Evolutionary conservation across 495 filamentous ascomycete genomes (phyloP).

Genomic region (Xylaria intraflava): DNA sequence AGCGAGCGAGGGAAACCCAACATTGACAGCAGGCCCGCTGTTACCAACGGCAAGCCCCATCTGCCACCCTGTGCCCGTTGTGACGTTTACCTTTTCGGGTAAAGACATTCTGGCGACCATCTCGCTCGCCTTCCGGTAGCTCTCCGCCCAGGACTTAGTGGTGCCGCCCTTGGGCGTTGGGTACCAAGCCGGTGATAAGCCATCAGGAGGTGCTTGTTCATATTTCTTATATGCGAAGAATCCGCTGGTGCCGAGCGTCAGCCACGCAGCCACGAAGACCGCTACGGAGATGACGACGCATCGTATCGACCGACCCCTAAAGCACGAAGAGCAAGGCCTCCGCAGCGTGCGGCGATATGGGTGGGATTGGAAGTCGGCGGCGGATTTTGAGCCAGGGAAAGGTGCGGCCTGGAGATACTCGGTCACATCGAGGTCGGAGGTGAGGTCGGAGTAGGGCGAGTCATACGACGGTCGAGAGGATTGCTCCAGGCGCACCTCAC

Average conservation of each 20-base stretch:
- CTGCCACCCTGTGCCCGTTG: conserved; percentile 85
- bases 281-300: conserved; percentile 23
- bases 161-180: conserved; percentile 79
- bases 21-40: conserved; percentile 61
- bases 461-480: conserved; percentile 24
- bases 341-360: conserved; percentile 10
- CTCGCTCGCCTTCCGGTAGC: conserved; percentile 72
- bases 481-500: conserved; percentile 11
- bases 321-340: conserved; percentile 17
- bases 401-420: conserved; percentile 33
- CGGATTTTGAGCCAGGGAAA: conserved; percentile 12
- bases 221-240: conserved; percentile 39
- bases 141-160: conserved; percentile 61
- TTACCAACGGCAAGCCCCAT: conserved; percentile 91
- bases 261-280: conserved; percentile 23
- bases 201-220: conserved; percentile 39
- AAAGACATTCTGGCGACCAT: conserved; percentile 80
- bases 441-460: conserved; percentile 27
- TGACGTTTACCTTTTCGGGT: conserved; percentile 89
- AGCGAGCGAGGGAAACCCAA: conserved; percentile 78
- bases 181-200: conserved; percentile 71
- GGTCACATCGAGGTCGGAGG: conserved; percentile 37
- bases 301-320: conserved; percentile 23
- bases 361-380: conserved; percentile 12
- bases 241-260: conserved; percentile 32